phyloP scores from a whole-genome alignment of 768 basidiomycete genomes.

The Mycena alexandri region DNA sequence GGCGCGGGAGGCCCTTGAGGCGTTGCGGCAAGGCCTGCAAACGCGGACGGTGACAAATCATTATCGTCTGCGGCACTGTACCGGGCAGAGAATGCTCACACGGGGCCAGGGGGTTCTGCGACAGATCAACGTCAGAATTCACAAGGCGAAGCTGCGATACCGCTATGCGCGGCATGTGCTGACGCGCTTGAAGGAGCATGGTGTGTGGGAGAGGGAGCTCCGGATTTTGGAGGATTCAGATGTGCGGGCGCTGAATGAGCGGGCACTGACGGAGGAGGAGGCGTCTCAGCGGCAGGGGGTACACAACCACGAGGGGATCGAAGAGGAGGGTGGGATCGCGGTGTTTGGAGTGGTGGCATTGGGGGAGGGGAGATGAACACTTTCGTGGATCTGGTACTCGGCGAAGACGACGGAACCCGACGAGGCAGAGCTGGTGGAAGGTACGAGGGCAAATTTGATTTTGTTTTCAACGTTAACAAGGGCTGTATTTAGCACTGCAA shows the following conservation, averaged over 20 bases:
- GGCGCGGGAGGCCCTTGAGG: too few relatives aligned
- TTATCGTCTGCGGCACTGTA: slow-evolving; percentile 1
- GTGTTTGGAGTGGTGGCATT: slow-evolving; percentile 5
- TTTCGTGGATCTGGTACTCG: too few relatives aligned
- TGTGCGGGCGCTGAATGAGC: too few relatives aligned
- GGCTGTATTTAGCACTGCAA: slow-evolving; percentile 9
- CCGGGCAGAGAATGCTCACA: too few relatives aligned
- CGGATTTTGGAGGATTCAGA: too few relatives aligned
- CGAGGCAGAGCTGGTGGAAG: slow-evolving; percentile 7
- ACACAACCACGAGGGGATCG: too few relatives aligned
- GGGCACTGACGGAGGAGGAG: slow-evolving; percentile 11
- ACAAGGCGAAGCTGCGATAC: too few relatives aligned
- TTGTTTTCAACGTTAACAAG: background rate
- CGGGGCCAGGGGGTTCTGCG: too few relatives aligned
- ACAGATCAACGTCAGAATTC: too few relatives aligned
- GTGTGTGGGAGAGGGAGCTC: too few relatives aligned
- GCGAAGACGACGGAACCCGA: background rate
- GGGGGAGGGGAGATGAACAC: too few relatives aligned
- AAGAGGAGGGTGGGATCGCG: too few relatives aligned
- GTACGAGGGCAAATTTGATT: background rate
- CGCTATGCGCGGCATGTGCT: slow-evolving; percentile 1
- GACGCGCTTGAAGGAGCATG: background rate
- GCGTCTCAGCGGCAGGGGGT: background rate
- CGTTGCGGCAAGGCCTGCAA: background rate
- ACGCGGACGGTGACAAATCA: slow-evolving; percentile 6